These are phyloP conservation scores for Picea glauca DNA, from an alignment of 75 land plant genomes.

Conservation along the genomic window DNA sequence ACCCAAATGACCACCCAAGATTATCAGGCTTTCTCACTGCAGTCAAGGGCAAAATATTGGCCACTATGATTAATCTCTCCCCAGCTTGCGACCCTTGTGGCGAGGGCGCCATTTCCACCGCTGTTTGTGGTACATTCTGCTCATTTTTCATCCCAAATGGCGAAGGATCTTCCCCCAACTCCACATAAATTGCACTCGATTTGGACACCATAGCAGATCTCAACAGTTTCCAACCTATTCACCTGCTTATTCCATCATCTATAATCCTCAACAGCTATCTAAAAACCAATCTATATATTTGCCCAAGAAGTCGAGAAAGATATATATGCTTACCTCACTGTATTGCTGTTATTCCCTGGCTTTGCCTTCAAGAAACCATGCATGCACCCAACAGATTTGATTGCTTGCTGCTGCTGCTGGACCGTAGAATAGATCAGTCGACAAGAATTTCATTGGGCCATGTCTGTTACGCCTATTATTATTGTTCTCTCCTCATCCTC, in stretches of 20 bases:
- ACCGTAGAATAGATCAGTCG: not conserved
- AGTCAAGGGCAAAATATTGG: conserved; percentile 7
- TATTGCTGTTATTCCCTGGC: not conserved
- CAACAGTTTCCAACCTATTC: not conserved
- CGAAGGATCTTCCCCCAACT: not conserved
- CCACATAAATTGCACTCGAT: not conserved
- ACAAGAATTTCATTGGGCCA: not conserved
- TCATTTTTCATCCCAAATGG: conserved; percentile 1
- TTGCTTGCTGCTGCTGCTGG: not conserved
- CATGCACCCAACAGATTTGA: not conserved
- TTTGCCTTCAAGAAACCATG: conserved; percentile 2
- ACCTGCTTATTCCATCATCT: not conserved
- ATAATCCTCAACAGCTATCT: not conserved
- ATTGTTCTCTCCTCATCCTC: conserved; percentile 7
- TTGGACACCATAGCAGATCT: conserved; percentile 4
- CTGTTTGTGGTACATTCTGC: not conserved
- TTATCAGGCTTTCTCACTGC: conserved; percentile 9
- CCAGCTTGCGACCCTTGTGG: not conserved
- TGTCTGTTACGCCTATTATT: not conserved
- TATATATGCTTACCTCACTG: conserved; percentile 2
- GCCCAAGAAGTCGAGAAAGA: not conserved
- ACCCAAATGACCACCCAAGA: conserved; percentile 18
- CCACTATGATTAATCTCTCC: conserved; percentile 4
- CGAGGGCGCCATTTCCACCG: not conserved
- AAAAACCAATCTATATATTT: not conserved